These are phyloP conservation scores for Podospora tetraspora DNA, from an alignment of 495 filamentous ascomycete genomes.

Conservation along the genomic window DNA sequence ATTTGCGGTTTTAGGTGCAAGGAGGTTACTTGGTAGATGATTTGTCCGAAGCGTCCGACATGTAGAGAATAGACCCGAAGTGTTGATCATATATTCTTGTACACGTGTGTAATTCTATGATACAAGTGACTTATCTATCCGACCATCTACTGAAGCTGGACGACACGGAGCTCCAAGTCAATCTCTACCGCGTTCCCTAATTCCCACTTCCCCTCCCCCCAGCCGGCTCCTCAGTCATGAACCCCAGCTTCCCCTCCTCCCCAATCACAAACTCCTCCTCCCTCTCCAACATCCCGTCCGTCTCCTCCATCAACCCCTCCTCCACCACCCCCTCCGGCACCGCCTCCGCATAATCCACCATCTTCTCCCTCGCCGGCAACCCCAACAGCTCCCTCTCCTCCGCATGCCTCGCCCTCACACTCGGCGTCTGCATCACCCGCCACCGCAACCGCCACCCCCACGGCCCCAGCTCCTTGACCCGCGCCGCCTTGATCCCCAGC, in stretches of 20 bases:
- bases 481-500: conserved; percentile 61
- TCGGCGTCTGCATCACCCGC: conserved; percentile 70
- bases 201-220: too few relatives aligned
- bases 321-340: conserved; percentile 9
- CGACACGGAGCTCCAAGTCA: too few relatives aligned
- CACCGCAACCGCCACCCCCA: conserved; percentile 84
- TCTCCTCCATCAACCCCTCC: conserved; percentile 32
- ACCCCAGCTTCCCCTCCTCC: conserved; percentile 26
- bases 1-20: conserved; percentile 63
- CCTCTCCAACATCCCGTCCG: conserved; percentile 34
- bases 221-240: neutral
- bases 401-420: conserved; percentile 54
- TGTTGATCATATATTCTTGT: neutral
- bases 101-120: neutral
- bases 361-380: conserved; percentile 37
- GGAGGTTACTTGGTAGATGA: neutral
- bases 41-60: neutral
- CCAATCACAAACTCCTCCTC: conserved; percentile 41
- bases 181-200: neutral
- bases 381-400: conserved; percentile 46
- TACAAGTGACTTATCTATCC: neutral
- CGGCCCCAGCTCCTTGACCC: conserved; percentile 79
- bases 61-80: neutral
- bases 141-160: neutral
- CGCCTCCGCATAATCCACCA: conserved; percentile 35